A percentile compares a stretch with the other conserved stretches of the same genome.
phyloP scores from a whole-genome alignment of 176 grass and related monocot genomes.

The Avena insularis region DNA sequence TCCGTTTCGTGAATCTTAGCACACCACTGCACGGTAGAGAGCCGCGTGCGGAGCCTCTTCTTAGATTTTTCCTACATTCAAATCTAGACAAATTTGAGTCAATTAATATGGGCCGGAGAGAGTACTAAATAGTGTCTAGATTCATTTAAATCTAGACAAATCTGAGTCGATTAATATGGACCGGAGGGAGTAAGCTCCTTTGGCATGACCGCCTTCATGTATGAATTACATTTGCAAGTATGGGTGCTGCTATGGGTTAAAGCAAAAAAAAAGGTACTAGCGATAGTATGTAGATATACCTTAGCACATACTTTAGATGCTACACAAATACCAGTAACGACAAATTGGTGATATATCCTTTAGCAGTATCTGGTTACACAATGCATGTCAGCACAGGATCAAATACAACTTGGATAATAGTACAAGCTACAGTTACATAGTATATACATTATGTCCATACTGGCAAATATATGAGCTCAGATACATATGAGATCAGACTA shows the following conservation, averaged over 20 bases:
- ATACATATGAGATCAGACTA: background rate
- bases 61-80: no score
- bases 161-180: no score
- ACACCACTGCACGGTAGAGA: no score
- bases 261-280: background rate
- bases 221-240: background rate
- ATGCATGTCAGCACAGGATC: background rate
- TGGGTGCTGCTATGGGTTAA: background rate
- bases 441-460: constrained; percentile 26
- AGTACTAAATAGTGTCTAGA: no score
- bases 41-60: no score
- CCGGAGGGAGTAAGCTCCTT: background rate
- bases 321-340: background rate
- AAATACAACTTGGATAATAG: constrained; percentile 6
- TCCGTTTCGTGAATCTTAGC: no score
- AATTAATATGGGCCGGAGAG: no score
- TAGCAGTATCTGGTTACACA: background rate
- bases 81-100: no score
- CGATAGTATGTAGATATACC: background rate
- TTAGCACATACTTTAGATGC: background rate
- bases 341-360: background rate
- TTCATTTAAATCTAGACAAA: no score
- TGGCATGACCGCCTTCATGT: background rate
- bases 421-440: background rate
- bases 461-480: background rate